These are phyloP conservation scores for Penicillium sp. DNA, from an alignment of 2,329 filamentous ascomycete species.

Conservation along the genomic window DNA sequence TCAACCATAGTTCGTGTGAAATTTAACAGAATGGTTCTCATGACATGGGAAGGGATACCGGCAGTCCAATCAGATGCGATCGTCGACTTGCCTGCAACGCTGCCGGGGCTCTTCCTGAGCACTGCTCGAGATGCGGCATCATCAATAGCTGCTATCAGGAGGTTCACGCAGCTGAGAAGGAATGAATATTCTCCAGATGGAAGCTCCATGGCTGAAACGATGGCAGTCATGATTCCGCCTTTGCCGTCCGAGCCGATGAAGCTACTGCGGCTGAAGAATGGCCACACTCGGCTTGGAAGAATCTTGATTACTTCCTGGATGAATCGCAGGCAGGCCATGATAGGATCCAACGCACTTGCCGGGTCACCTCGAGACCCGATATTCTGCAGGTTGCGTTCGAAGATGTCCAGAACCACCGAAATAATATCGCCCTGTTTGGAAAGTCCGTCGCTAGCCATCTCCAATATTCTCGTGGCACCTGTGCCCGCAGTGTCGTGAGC, in stretches of 20 bases:
- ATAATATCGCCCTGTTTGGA: slow-evolving; percentile 65
- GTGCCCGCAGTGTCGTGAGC: slow-evolving; percentile 36
- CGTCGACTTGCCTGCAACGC: slow-evolving; percentile 29
- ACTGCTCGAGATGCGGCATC: slow-evolving; percentile 63
- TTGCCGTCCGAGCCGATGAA: slow-evolving; percentile 74
- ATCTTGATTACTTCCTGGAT: slow-evolving; percentile 67
- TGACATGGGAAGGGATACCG: slow-evolving; percentile 73
- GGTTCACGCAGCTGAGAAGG: slow-evolving; percentile 66
- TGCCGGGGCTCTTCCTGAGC: slow-evolving; percentile 39
- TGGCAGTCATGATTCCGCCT: slow-evolving; percentile 70
- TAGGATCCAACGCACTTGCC: slow-evolving; percentile 63
- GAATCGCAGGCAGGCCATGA: slow-evolving; percentile 77
- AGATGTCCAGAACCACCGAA: slow-evolving; percentile 76
- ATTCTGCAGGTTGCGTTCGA: slow-evolving; percentile 63
- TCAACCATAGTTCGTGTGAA: slow-evolving; percentile 76
- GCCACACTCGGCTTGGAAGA: slow-evolving; percentile 85
- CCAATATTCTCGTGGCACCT: slow-evolving; percentile 45
- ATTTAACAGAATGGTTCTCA: slow-evolving; percentile 68
- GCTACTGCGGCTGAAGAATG: slow-evolving; percentile 77
- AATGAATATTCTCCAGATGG: slow-evolving; percentile 74
- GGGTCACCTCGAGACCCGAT: slow-evolving; percentile 58
- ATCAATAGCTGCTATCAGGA: slow-evolving; percentile 74
- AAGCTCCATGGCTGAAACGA: slow-evolving; percentile 81
- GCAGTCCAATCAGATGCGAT: slow-evolving; percentile 55
- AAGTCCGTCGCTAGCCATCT: slow-evolving; percentile 50